Evolutionary conservation across 805 yeast genomes (phyloP).

Genomic region (Candida caryicola): DNA sequence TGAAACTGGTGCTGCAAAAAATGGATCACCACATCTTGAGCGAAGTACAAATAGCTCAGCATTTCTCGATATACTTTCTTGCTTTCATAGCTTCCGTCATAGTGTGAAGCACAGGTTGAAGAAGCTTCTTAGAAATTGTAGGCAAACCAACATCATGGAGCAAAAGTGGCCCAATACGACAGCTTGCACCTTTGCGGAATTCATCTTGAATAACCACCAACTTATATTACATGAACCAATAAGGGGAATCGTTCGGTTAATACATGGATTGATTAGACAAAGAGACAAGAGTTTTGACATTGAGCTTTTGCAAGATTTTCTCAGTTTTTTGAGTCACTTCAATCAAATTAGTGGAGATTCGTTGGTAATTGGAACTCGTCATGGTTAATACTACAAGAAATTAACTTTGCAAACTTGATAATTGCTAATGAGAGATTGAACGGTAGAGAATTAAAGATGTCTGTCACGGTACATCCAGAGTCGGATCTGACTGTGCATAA

Average conservation of each 20-base stretch:
- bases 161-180: no score
- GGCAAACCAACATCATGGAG: no score
- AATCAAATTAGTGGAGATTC: slow-evolving; percentile 19
- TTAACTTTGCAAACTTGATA: slow-evolving; percentile 14
- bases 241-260: slow-evolving; percentile 9
- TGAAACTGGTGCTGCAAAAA: no score
- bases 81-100: no score
- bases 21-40: no score
- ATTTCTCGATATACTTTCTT: no score
- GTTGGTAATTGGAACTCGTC: slow-evolving; percentile 10
- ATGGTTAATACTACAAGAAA: neutral
- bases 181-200: slow-evolving; percentile 5
- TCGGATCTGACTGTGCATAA: no score
- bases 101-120: no score
- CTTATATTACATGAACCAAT: slow-evolving; percentile 11
- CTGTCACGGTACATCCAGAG: no score
- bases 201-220: slow-evolving; percentile 7
- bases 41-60: no score
- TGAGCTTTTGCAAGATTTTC: slow-evolving; percentile 1
- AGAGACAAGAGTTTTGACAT: neutral
- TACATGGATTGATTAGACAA: slow-evolving; percentile 3
- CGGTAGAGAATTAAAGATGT: neutral
- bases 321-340: slow-evolving; percentile 10
- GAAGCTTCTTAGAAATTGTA: no score
- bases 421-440: slow-evolving; percentile 11